Evolutionary conservation across 768 basidiomycete species (phyloP).

Genomic region (Gloeostereum incarnatum): DNA sequence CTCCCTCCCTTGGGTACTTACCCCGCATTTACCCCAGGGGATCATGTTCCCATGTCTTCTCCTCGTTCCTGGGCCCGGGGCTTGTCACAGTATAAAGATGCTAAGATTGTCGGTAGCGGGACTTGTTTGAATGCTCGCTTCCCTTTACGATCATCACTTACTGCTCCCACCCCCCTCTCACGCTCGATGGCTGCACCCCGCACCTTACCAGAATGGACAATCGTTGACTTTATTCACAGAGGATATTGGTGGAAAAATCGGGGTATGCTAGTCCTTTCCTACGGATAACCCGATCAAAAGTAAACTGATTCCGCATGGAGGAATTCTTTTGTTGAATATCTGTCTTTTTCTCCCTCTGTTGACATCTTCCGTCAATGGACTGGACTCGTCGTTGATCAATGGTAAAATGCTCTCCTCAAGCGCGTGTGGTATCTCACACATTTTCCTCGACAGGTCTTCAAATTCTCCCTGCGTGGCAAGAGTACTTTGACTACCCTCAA

Average conservation of each 20-base stretch:
- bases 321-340: slow-evolving; percentile 52
- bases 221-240: slow-evolving; percentile 49
- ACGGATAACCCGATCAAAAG: background rate
- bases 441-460: slow-evolving; percentile 43
- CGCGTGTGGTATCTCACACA: background rate
- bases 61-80: too few species aligned
- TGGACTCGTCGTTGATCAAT: slow-evolving; percentile 62
- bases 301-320: slow-evolving; percentile 1
- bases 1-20: too few species aligned
- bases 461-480: slow-evolving; percentile 55
- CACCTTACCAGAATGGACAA: slow-evolving; percentile 37
- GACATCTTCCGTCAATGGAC: slow-evolving; percentile 57
- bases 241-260: slow-evolving; percentile 56
- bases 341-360: slow-evolving; percentile 54
- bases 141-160: too few species aligned
- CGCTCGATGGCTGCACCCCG: slow-evolving; percentile 13
- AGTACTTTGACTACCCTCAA: slow-evolving; percentile 42
- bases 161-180: too few species aligned
- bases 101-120: too few species aligned
- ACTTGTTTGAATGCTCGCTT: too few species aligned
- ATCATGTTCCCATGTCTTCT: too few species aligned
- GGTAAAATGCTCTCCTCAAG: slow-evolving; percentile 14
- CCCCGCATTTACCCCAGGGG: too few species aligned
- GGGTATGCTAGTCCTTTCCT: slow-evolving; percentile 23
- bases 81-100: too few species aligned